These are phyloP conservation scores for Laburnicola sp. DNA, from an alignment of 2,329 filamentous ascomycete species.

Conservation along the genomic window DNA sequence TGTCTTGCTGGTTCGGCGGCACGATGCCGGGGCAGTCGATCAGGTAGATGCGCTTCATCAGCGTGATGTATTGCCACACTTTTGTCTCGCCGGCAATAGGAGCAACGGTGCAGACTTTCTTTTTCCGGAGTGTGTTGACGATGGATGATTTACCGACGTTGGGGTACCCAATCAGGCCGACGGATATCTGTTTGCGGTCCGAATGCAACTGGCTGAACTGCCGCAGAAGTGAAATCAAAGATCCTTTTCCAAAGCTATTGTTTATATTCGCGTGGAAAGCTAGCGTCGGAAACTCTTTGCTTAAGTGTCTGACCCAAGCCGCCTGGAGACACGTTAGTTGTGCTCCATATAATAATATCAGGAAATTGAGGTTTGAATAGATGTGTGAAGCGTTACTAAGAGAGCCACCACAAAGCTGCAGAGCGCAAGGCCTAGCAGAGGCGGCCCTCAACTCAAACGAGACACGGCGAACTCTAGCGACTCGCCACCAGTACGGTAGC, in stretches of 20 bases:
- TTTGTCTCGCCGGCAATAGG: constrained; percentile 97
- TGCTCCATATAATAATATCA: constrained; percentile 13
- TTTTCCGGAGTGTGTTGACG: constrained; percentile 93
- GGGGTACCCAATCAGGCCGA: constrained; percentile 85
- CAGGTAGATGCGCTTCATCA: constrained; percentile 92
- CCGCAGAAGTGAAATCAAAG: constrained; percentile 83
- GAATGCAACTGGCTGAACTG: constrained; percentile 91
- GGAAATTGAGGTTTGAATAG: constrained; percentile 31
- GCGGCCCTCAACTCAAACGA: constrained; percentile 97
- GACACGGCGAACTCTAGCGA: constrained; percentile 78
- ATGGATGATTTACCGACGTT: constrained; percentile 97
- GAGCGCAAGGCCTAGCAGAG: constrained; percentile 60
- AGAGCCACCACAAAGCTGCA: constrained; percentile 73
- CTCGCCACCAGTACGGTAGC: constrained; percentile 84
- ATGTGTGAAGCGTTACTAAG: constrained; percentile 99
- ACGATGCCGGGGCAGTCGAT: constrained; percentile 98
- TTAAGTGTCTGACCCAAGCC: constrained; percentile 85
- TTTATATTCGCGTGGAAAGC: constrained; percentile 94
- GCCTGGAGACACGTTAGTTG: constrained; percentile 62
- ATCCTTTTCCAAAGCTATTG: constrained; percentile 96
- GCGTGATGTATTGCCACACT: constrained; percentile 94
- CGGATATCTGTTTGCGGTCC: constrained; percentile 90
- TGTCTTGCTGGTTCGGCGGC: constrained; percentile 81
- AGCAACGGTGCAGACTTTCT: constrained; percentile 90
- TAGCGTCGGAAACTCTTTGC: constrained; percentile 88